Base-by-base conservation (phyloP, 371 early-diverging fungal genomes). In the Phascolomyces articulosus region DNA sequence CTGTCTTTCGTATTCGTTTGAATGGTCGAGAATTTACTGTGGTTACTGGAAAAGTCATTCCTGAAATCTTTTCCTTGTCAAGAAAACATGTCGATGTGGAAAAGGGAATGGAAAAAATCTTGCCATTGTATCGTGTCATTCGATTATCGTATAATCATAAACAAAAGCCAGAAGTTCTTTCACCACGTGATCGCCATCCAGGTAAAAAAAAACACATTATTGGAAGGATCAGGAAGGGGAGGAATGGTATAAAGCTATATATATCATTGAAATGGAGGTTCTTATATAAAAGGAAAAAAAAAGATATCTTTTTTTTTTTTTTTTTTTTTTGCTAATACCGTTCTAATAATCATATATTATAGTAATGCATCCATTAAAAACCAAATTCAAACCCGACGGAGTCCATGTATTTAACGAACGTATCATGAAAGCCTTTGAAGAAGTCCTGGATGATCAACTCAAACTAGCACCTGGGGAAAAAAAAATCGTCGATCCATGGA, bases 301-400 rank as follows among this genome's bases (percentile, higher is more conserved):
- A 34, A 34, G 11, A 34, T 0, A 44, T 44, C 16, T 18, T 18
- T n/a, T 47, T 47, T 47, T n/a, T 15, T n/a, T 24, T 10, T 0
- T n/a, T 47, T 20, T 47, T 29, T 27, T 20, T 31, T 11, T 31
- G 18, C 27, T 8, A 3, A 23, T 34, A 29, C n/a, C n/a, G 18
- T 26, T 24, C 38, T 59, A 23, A 21, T 23, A 15, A 15, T 9
- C n/a, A 20, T 38, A 16, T 20, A 47, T 16, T 2, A 9, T 20
- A 68, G 70, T 70, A 20, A 26, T 66, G 7, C 65, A 72, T 47
- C 66, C 69, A 13, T 62, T 77, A 24, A 70, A 68, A 23, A 68
- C 74, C n/a, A 74, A 77, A 34, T 72, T 74, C 40, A 74, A 70
- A 28, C 62, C 68, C 15, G 20, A 74, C 26, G 63, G 68, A 51